These are phyloP conservation scores for Kregervanrija pseudodelftensis DNA, from an alignment of 805 yeast genomes.

Conservation along the genomic window DNA sequence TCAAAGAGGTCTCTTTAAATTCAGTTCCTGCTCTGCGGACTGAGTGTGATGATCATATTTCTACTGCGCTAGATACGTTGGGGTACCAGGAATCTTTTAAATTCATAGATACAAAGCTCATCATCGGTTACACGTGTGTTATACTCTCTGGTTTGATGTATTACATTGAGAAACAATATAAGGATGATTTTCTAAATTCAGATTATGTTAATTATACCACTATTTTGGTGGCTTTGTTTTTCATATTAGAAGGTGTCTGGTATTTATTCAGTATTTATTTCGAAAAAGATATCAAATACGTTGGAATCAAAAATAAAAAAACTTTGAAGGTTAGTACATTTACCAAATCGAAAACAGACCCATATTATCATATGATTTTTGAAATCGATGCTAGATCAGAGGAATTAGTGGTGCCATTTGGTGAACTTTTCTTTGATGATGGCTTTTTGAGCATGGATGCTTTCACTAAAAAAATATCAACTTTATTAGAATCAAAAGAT, in stretches of 20 bases:
- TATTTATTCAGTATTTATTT: slow-evolving; percentile 27
- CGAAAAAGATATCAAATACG: slow-evolving; percentile 40
- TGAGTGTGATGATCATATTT: slow-evolving; percentile 43
- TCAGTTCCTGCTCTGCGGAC: slow-evolving; percentile 41
- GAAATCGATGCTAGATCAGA: slow-evolving; percentile 19
- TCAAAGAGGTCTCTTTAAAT: slow-evolving; percentile 28
- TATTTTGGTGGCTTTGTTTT: slow-evolving; percentile 32
- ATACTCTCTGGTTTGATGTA: slow-evolving; percentile 39
- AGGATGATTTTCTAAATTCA: slow-evolving; percentile 34
- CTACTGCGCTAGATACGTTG: slow-evolving; percentile 32
- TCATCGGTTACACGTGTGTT: slow-evolving; percentile 42
- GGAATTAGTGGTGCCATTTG: slow-evolving; percentile 26
- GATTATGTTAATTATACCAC: slow-evolving; percentile 29
- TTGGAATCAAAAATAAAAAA: slow-evolving; percentile 32
- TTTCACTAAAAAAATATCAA: slow-evolving; percentile 23
- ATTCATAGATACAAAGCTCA: slow-evolving; percentile 39
- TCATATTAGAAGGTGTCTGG: slow-evolving; percentile 29
- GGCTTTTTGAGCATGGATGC: slow-evolving; percentile 37
- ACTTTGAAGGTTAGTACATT: slow-evolving; percentile 33
- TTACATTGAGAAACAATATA: slow-evolving; percentile 40
- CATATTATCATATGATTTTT: slow-evolving; percentile 35
- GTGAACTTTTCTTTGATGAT: slow-evolving; percentile 37
- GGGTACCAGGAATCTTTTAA: slow-evolving; percentile 43
- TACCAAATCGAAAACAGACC: slow-evolving; percentile 34
- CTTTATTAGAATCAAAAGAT: slow-evolving; percentile 13